Evolutionary conservation across 2,329 filamentous ascomycete genomes (phyloP), one percentile per base, ranked within the genome.

Genomic region (Periconia macrospinosa): DNA sequence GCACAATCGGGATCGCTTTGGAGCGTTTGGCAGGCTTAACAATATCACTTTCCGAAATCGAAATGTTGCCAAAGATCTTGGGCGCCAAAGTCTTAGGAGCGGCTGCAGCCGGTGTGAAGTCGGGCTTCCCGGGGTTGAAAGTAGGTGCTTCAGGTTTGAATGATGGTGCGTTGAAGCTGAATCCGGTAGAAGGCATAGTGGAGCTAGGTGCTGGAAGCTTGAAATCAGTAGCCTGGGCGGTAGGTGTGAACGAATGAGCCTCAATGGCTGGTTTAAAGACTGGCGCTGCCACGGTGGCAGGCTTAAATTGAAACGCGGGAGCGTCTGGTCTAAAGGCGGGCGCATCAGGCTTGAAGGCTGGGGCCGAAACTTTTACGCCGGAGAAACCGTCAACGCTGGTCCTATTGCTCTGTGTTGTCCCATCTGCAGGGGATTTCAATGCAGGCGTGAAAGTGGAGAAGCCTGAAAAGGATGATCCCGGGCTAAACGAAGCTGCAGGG

Each of bases 1-100:
- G 81, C 10, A 93, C 76, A 57, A 96, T 95, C 0, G 92, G 89
- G 50, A 96, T 83, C 10, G 91, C 91, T 75, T 94, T 97, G 5
- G 87, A 90, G 62, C 85, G 86, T 75, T 89, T 91, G 0, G 76
- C 72, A 7, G 87, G 83, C 65, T 89, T 89, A 27, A 84, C 76
- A 47, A 86, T 81, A 19, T 90, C 86, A 14, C 82, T 80, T 30
- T 81, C 73, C 50, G 80, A 83, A 30, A 89, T 76, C 57, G 85
- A 83, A 49, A 74, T 63, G 50, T 68, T 59, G 7, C 70, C 69
- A 49, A 73, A 73, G 45, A 73, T 73, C 18, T 66, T 64, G n/a
- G 66, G 62, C 17, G 62, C 23, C 15, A 35, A 62, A 8, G 7
- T 33, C 7, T 37, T 37, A 37, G 33, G 11, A 5, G 15, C 33